Conservation (phyloP, 2,329 filamentous ascomycete genomes). For the Colletotrichum tropicale region DNA sequence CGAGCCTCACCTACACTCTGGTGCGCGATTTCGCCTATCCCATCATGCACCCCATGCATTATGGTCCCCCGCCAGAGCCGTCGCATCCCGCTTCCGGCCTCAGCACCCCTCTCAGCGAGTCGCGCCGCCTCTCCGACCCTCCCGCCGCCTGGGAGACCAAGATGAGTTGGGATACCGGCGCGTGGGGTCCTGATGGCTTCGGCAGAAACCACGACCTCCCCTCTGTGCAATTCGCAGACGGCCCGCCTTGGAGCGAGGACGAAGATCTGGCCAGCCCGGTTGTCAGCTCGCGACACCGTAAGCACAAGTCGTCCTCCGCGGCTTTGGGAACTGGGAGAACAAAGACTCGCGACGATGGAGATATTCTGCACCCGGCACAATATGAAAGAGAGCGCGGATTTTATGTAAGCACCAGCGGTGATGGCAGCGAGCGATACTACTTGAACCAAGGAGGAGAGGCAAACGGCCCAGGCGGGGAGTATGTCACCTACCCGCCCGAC, state of each 20-base stretch:
- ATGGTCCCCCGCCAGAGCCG: slow-evolving; percentile 83
- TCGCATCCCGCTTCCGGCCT: slow-evolving; percentile 74
- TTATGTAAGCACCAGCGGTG: slow-evolving; percentile 68
- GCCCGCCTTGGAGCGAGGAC: slow-evolving; percentile 93
- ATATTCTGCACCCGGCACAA: slow-evolving; percentile 51
- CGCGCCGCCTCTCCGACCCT: slow-evolving; percentile 83
- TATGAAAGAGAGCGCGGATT: slow-evolving; percentile 69
- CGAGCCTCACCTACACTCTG: slow-evolving; percentile 84
- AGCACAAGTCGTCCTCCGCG: slow-evolving; percentile 75
- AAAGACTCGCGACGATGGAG: slow-evolving; percentile 37
- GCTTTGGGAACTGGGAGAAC: slow-evolving; percentile 52
- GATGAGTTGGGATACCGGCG: slow-evolving; percentile 57
- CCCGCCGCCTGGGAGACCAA: slow-evolving; percentile 76
- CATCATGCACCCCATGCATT: slow-evolving; percentile 82
- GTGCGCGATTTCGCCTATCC: slow-evolving; percentile 97
- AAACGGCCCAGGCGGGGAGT: slow-evolving; percentile 79
- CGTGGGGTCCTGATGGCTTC: slow-evolving; percentile 57
- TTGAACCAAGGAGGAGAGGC: slow-evolving; percentile 71
- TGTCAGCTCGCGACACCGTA: slow-evolving; percentile 82
- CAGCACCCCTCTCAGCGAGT: slow-evolving; percentile 85
- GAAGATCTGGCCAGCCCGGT: slow-evolving; percentile 94
- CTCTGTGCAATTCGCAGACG: slow-evolving; percentile 84
- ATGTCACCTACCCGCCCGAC: slow-evolving; percentile 76
- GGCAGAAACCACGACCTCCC: slow-evolving; percentile 70
- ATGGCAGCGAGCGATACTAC: slow-evolving; percentile 78